Percentiles rank a stretch among this genome's conserved stretches.
Conservation (phyloP, 2,329 filamentous ascomycete genomes). For the Aotearoamyces nothofagi region DNA sequence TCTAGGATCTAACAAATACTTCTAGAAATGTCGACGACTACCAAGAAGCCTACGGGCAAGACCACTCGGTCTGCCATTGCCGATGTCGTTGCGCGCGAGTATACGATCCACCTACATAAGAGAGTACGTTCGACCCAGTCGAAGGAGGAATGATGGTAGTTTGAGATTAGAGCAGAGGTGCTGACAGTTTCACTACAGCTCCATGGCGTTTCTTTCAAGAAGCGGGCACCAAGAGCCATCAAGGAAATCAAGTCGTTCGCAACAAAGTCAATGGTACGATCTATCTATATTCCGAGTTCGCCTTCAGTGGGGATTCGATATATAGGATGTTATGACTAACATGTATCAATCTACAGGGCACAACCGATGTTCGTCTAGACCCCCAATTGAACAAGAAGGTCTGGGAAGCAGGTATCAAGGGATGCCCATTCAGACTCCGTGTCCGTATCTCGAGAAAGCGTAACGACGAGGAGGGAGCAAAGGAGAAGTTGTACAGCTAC, state of each 20-base stretch:
- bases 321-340: too few relatives aligned
- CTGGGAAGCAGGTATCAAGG: conserved; percentile 98
- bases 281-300: too few relatives aligned
- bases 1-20: conserved; percentile 4
- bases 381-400: conserved; percentile 99
- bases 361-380: conserved; percentile 92
- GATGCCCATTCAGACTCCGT: conserved; percentile 91
- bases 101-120: conserved; percentile 99
- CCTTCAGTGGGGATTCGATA: too few relatives aligned
- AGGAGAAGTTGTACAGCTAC: conserved; percentile 99
- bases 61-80: conserved; percentile 80
- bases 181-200: conserved; percentile 56
- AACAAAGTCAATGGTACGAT: conserved; percentile 86
- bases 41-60: conserved; percentile 57
- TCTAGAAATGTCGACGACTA: conserved; percentile 50
- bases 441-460: conserved; percentile 98
- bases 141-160: conserved; percentile 15
- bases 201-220: conserved; percentile 98
- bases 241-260: conserved; percentile 99
- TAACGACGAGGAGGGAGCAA: conserved; percentile 99
- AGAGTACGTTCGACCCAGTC: conserved; percentile 53
- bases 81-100: conserved; percentile 98
- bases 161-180: conserved; percentile 38
- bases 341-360: conserved; percentile 67
- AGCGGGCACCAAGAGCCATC: conserved; percentile 94